Base-by-base conservation (phyloP, 2,329 filamentous ascomycete genomes). In the Talaromyces sp. region DNA sequence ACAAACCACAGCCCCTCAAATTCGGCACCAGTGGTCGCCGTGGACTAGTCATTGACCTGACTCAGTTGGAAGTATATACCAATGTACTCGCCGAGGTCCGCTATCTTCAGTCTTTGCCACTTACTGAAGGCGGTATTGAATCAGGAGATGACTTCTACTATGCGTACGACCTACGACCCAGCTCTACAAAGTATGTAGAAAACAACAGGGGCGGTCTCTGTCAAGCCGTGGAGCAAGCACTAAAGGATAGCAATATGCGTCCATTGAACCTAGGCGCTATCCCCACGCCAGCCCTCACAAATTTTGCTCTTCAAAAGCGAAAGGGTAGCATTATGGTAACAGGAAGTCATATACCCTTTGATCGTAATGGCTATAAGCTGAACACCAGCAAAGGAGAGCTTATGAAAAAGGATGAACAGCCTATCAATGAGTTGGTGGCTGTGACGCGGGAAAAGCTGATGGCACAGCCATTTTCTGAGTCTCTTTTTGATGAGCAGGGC, bases 311-410 rank as follows among this genome's bases (percentile, higher is more conserved):
- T 9, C 65, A 69, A 31, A 66, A 71, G 35, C 70, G 65, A 6
- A 76, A 75, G 65, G 74, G 73, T 6, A 75, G 72, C 63, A 75
- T 76, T 39, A 76, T 76, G 74, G 73, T 75, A 35, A 76, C 74
- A 3, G 73, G 74, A 5, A 76, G 74, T 62, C 74, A 76, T 58
- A 76, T 75, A 52, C 74, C 74, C 7, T 76, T 76, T 56, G 72
- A 75, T 62, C 74, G 74, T 24, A 76, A 76, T 65, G 73, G 74
- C 13, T 75, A 76, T 64, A 75, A 76, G 57, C 68, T 75, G 49
- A 76, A 76, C 60, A 75, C 73, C 19, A 75, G 70, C 31, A 69
- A 71, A 56, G 74, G 74, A 0, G 74, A 76, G 66, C 69, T 76
- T 24, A 63, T 75, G 68, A 75, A 75, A 65, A 70, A 72, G 66